These are phyloP conservation scores for Peronospora farinosa DNA, from an alignment of 352 stramenopile genomes.

Conservation along the genomic window DNA sequence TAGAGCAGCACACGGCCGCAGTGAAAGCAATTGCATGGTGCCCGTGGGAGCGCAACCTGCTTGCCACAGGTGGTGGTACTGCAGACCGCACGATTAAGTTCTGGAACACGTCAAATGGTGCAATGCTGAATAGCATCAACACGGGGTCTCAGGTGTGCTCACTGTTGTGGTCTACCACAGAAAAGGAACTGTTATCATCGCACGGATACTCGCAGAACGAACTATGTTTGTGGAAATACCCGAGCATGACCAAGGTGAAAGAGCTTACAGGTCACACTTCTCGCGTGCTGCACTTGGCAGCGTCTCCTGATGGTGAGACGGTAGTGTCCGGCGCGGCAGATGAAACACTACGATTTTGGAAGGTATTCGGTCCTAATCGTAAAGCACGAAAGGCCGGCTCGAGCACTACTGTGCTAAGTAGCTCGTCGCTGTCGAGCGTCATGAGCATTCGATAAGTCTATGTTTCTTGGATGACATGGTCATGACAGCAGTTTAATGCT, in stretches of 20 bases:
- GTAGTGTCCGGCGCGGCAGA: conserved; percentile 96
- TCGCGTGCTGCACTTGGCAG: conserved; percentile 93
- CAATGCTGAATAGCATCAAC: conserved; percentile 94
- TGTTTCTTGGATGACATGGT: conserved; percentile 5
- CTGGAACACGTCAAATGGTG: conserved; percentile 95
- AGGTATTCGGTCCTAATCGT: conserved; percentile 92
- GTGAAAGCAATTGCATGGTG: conserved; percentile 99
- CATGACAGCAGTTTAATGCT: conserved; percentile 11
- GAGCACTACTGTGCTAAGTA: conserved; percentile 44
- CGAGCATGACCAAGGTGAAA: conserved; percentile 95
- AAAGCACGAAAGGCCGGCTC: conserved; percentile 63
- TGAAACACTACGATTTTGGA: conserved; percentile 99
- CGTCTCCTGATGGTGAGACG: conserved; percentile 95
- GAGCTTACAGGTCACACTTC: conserved; percentile 96
- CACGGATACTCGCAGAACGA: conserved; percentile 98
- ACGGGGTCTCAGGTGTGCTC: conserved; percentile 97
- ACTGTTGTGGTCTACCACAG: conserved; percentile 89
- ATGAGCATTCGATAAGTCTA: conserved; percentile 75
- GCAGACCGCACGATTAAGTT: conserved; percentile 99
- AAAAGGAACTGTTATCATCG: conserved; percentile 94
- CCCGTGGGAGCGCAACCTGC: conserved; percentile 94
- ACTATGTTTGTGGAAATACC: conserved; percentile 98
- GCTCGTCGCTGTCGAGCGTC: conserved; percentile 65
- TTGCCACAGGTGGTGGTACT: conserved; percentile 96
- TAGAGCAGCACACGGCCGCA: conserved; percentile 95